Evolutionary conservation across 1,139 yeast species (phyloP), one percentile per base, ranked within the genome.

Genomic region (Suzukiozyma palmioleophila): DNA sequence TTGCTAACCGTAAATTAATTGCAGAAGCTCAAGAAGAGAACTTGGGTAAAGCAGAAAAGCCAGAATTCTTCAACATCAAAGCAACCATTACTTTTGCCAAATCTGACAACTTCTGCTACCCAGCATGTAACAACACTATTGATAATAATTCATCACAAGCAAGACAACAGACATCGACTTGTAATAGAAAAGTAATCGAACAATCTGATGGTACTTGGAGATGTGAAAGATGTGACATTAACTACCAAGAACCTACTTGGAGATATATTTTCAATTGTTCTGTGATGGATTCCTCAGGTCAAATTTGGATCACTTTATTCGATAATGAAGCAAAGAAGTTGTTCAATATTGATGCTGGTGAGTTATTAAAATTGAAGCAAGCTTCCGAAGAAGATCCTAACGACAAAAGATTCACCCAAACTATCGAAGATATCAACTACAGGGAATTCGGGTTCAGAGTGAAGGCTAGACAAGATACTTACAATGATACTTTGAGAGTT

Each of bases 151-250:
- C 59, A 15, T 46, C 55, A 27, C 51, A 46, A 37, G 37, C 40
- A 15, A 33, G 30, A 26, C 51, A 45, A 37, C 54, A 47, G 31
- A 41, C 49, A 2, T 53, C 51, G 36, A 77, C 77, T 33, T 92
- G 98, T 70, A 84, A 83, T 59, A 81, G 89, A 56, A 94, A 94
- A 63, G 87, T 89, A 28, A 63, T 83, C 35, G 84, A 84, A 54
- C 81, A 77, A 43, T 70, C 77, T 31, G 87, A 83, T 58, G 86
- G 82, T 14, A 69, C 81, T 18, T 92, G 96, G 96, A 79, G 95
- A 60, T 94, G 99, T 69, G 97, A 89, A 59, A 84, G 84, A 60
- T 90, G 97, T 73, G 84, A 87, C 52, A 67, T 75, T 42, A 75
- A 76, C 42, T 81, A 78, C 54, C 69, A 75, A 3, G 73, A 71